These are phyloP conservation scores for Helicocarpus griseus DNA, from an alignment of 2,329 filamentous ascomycete species.

Conservation along the genomic window DNA sequence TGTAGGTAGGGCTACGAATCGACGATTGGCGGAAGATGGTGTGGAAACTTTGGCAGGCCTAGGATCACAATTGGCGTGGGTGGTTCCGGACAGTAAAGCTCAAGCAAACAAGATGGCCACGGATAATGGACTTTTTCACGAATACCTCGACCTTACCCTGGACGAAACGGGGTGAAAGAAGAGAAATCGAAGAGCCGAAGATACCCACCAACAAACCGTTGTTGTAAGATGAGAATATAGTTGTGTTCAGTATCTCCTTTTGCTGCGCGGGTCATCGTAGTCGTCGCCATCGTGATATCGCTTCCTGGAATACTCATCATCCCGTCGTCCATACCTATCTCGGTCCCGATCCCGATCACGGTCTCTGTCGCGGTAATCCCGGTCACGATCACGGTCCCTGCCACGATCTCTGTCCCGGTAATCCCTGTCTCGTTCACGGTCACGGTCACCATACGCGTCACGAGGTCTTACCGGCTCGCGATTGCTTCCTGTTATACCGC, in stretches of 20 bases:
- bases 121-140: constrained; percentile 1
- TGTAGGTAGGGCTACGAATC: neutral
- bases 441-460: constrained; percentile 46
- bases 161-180: constrained; percentile 16
- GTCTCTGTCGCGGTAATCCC: constrained; percentile 32
- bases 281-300: constrained; percentile 67
- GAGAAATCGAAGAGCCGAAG: constrained; percentile 21
- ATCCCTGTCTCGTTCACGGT: constrained; percentile 40
- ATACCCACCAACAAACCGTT: constrained; percentile 37
- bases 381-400: constrained; percentile 32
- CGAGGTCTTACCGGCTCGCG: constrained; percentile 69
- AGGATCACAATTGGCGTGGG: neutral
- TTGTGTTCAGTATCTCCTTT: constrained; percentile 47
- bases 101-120: neutral
- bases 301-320: constrained; percentile 50
- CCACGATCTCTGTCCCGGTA: constrained; percentile 41
- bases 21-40: neutral
- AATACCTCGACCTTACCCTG: constrained; percentile 26
- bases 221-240: constrained; percentile 14
- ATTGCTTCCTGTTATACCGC: constrained; percentile 62
- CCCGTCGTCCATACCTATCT: constrained; percentile 39
- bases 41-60: neutral
- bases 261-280: constrained; percentile 63
- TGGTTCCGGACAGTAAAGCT: neutral
- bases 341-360: constrained; percentile 41